Conservation (phyloP, 2,329 filamentous ascomycete genomes). For the Colletotrichum euphorbiae region DNA sequence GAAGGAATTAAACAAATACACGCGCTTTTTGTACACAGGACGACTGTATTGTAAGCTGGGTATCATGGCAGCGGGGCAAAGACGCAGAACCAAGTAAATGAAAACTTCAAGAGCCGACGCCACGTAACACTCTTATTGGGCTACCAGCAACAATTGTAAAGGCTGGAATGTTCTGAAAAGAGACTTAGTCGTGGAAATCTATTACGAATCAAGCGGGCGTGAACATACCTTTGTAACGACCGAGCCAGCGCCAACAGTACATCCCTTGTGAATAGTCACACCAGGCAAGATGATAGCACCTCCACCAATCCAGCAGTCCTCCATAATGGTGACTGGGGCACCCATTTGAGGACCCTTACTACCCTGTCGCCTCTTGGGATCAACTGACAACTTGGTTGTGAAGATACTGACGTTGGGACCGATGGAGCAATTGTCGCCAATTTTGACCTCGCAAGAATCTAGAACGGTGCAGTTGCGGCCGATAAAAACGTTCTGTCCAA, state of each 20-base stretch:
- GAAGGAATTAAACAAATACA: conserved; percentile 4
- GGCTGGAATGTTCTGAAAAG: conserved; percentile 68
- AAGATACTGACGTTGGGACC: conserved; percentile 90
- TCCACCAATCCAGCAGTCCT: conserved; percentile 86
- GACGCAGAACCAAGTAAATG: not conserved
- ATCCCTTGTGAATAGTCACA: conserved; percentile 82
- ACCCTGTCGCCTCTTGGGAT: conserved; percentile 79
- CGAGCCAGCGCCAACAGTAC: conserved; percentile 83
- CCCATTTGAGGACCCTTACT: conserved; percentile 78
- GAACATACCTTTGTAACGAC: conserved; percentile 80
- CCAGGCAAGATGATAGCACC: conserved; percentile 83
- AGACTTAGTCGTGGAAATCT: conserved; percentile 34
- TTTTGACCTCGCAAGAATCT: conserved; percentile 85
- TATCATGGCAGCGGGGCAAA: conserved; percentile 39
- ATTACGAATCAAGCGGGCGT: not conserved
- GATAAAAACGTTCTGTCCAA: conserved; percentile 87
- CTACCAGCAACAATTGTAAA: conserved; percentile 79
- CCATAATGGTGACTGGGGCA: conserved; percentile 79
- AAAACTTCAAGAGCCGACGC: conserved; percentile 44
- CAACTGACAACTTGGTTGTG: conserved; percentile 77
- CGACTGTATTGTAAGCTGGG: conserved; percentile 33
- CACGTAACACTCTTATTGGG: conserved; percentile 69
- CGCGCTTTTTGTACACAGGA: conserved; percentile 34
- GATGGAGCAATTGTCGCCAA: conserved; percentile 82
- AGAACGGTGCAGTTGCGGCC: conserved; percentile 86